These are phyloP conservation scores for Licmophora abbreviata DNA, from an alignment of 108 stramenopile species.

Conservation along the genomic window DNA sequence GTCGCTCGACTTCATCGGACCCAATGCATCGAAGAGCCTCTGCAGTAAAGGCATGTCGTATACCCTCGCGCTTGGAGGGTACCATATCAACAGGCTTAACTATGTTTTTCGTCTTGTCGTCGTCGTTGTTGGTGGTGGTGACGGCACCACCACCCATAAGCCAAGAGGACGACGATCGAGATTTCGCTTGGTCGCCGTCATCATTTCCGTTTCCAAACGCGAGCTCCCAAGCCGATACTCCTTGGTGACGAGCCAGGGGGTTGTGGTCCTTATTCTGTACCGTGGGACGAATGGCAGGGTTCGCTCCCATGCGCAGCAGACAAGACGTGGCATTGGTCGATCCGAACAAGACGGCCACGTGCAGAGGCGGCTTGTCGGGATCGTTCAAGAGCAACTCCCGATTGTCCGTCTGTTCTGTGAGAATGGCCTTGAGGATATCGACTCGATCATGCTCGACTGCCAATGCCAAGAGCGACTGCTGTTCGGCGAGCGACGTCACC, in stretches of 20 bases:
- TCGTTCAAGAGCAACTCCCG: constrained; percentile 15
- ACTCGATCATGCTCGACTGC: constrained; percentile 86
- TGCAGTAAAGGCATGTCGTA: constrained; percentile 76
- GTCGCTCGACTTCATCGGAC: constrained; percentile 64
- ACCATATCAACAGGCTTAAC: constrained; percentile 49
- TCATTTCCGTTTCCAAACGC: constrained; percentile 50
- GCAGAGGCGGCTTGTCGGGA: constrained; percentile 60
- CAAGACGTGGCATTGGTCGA: constrained; percentile 66
- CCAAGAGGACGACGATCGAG: constrained; percentile 9
- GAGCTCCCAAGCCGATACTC: constrained; percentile 71
- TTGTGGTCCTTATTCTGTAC: constrained; percentile 12
- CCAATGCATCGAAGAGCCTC: constrained; percentile 81
- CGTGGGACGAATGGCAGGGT: constrained; percentile 69
- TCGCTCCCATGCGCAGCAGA: constrained; percentile 72
- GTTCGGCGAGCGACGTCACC: constrained; percentile 51
- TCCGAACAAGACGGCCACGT: constrained; percentile 69
- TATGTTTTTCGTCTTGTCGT: background rate
- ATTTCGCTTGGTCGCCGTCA: constrained; percentile 6
- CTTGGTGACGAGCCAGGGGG: constrained; percentile 43
- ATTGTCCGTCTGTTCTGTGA: constrained; percentile 25
- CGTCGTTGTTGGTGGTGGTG: constrained; percentile 4
- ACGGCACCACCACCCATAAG: background rate
- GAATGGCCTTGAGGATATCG: constrained; percentile 67
- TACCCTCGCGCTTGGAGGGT: constrained; percentile 61
- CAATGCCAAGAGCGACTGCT: constrained; percentile 64